Evolutionary conservation across 208 protist genomes (phyloP).

Genomic region (Trypanosoma theileri): DNA sequence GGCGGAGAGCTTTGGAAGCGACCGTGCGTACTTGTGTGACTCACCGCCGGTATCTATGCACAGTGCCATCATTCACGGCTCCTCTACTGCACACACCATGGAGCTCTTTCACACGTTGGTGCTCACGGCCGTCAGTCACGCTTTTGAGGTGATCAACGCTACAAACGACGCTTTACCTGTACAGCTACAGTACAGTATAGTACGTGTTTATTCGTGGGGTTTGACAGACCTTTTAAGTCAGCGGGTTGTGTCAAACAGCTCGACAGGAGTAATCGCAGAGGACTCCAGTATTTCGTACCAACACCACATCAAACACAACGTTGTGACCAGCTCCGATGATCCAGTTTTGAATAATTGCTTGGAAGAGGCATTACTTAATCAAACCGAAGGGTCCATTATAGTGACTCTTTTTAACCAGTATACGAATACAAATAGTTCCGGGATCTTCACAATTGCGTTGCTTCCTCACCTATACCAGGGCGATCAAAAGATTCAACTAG

Average conservation of each 20-base stretch:
- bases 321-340: slow-evolving; percentile 12
- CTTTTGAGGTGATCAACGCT: slow-evolving; percentile 5
- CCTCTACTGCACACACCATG: slow-evolving; percentile 8
- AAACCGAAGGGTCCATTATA: slow-evolving; percentile 18
- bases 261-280: neutral
- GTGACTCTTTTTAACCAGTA: slow-evolving; percentile 13
- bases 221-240: slow-evolving; percentile 31
- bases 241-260: slow-evolving; percentile 21
- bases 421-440: neutral
- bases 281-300: neutral
- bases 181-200: slow-evolving; percentile 30
- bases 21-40: neutral
- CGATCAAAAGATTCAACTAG: slow-evolving; percentile 12
- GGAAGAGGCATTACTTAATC: neutral
- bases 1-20: slow-evolving; percentile 15
- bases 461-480: slow-evolving; percentile 17
- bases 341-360: slow-evolving; percentile 15
- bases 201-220: slow-evolving; percentile 43
- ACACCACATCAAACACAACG: slow-evolving; percentile 8
- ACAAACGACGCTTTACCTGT: neutral
- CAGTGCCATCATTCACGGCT: slow-evolving; percentile 28
- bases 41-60: neutral
- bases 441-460: slow-evolving; percentile 24
- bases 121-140: slow-evolving; percentile 16
- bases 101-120: slow-evolving; percentile 28